phyloP scores from a whole-genome alignment of 1,284 basidiomycete genomes.

The Phaffia rhodozyma region DNA sequence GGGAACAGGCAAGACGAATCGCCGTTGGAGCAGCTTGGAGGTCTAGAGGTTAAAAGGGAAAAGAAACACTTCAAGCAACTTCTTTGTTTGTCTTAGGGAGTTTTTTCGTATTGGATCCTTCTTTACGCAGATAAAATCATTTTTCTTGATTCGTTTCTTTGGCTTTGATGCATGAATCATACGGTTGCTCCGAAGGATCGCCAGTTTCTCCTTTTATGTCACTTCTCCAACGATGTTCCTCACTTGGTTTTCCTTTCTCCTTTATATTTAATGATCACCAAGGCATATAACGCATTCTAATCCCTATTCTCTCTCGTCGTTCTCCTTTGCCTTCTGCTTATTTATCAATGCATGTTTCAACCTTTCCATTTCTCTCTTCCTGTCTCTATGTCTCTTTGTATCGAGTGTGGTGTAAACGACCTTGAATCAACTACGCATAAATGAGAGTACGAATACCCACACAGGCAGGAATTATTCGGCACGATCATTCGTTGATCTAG shows the following conservation, averaged over 20 bases:
- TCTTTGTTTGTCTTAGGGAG: background rate
- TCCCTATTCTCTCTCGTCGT: background rate
- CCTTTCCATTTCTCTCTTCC: background rate
- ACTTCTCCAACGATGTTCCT: background rate
- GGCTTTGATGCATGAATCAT: too few relatives aligned
- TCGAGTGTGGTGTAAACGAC: too few relatives aligned
- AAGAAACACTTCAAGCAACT: too few relatives aligned
- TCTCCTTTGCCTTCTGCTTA: background rate
- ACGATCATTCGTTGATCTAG: too few relatives aligned
- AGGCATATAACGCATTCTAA: background rate
- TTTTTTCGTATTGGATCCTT: background rate
- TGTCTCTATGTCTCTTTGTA: background rate
- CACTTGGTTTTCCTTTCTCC: background rate
- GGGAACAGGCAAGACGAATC: conserved; percentile 9
- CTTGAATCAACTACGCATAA: too few relatives aligned
- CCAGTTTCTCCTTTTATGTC: background rate
- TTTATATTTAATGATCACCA: background rate
- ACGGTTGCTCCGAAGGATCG: background rate
- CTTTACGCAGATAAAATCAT: background rate
- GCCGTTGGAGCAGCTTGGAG: conserved; percentile 17
- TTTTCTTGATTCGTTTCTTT: too few relatives aligned
- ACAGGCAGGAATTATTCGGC: too few relatives aligned
- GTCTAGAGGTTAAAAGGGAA: conserved; percentile 7
- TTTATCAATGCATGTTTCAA: background rate
- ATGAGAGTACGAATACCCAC: too few relatives aligned